A percentile compares a stretch with the other conserved stretches of the same genome.
phyloP scores from a whole-genome alignment of 768 basidiomycete genomes.

The Mycena rosella region DNA sequence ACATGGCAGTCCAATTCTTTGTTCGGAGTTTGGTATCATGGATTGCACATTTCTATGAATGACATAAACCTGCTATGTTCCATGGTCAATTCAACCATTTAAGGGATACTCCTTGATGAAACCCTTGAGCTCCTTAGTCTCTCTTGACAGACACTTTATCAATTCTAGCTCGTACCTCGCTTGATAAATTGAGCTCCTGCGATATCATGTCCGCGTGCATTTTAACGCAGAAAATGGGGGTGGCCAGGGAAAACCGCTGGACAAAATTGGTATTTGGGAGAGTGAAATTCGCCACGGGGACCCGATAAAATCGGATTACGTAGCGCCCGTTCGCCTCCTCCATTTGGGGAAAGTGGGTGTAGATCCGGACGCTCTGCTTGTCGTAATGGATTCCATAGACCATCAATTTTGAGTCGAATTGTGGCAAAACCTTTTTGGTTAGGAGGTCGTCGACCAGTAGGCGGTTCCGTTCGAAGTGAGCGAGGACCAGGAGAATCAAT shows the following conservation, averaged over 20 bases:
- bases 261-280: neutral
- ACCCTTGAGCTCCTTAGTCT: too few species aligned
- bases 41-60: too few species aligned
- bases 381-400: slow-evolving; percentile 11
- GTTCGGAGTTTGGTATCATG: too few species aligned
- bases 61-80: too few species aligned
- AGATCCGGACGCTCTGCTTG: neutral
- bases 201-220: slow-evolving; percentile 8
- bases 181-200: too few species aligned
- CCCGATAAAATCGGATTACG: slow-evolving; percentile 5
- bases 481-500: slow-evolving; percentile 15
- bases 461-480: slow-evolving; percentile 4
- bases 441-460: too few species aligned
- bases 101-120: too few species aligned
- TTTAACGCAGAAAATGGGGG: neutral
- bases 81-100: too few species aligned
- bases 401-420: neutral
- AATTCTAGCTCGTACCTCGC: too few species aligned
- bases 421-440: neutral
- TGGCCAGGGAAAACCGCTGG: neutral
- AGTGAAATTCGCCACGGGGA: neutral
- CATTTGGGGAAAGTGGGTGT: slow-evolving; percentile 12
- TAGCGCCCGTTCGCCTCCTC: neutral
- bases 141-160: too few species aligned
- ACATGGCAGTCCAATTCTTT: too few species aligned